Percentiles rank a stretch among this genome's conserved stretches.
Evolutionary conservation across 306 rosid species (phyloP).

Genomic region (Cyclanthera cordifolia): DNA sequence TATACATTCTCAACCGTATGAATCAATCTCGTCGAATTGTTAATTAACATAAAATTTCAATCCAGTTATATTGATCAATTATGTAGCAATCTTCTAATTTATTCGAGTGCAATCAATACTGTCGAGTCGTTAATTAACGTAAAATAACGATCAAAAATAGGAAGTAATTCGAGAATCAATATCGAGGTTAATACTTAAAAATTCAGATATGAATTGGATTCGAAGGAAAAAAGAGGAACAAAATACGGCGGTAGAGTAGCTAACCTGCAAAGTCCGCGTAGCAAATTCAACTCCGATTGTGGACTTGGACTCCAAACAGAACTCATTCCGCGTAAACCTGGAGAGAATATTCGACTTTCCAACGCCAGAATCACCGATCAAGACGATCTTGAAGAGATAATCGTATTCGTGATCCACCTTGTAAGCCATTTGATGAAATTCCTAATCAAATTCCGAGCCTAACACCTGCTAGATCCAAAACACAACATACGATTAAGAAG

Average conservation of each 20-base stretch:
- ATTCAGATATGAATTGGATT: background rate
- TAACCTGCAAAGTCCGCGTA: constrained; percentile 54
- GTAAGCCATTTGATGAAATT: constrained; percentile 38
- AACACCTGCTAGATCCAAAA: constrained; percentile 28
- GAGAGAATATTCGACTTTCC: constrained; percentile 63
- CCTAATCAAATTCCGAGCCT: constrained; percentile 23
- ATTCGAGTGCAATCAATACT: background rate
- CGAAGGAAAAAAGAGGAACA: background rate
- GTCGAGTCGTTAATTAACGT: background rate
- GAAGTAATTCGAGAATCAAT: background rate
- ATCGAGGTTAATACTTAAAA: background rate
- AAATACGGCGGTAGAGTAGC: background rate
- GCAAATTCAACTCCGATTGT: constrained; percentile 74
- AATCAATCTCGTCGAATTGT: too few species aligned
- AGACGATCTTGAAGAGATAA: constrained; percentile 58
- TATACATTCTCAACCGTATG: background rate
- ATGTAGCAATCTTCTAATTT: background rate
- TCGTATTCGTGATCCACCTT: constrained; percentile 62
- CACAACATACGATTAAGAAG: background rate
- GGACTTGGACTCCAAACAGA: constrained; percentile 62
- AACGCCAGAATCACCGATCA: constrained; percentile 64
- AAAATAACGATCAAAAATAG: background rate
- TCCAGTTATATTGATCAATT: background rate
- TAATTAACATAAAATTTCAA: too few species aligned
- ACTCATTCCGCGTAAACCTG: constrained; percentile 56